Evolutionary conservation across 192 early-diverging fungal species (phyloP).

Genomic region (Gigaspora rosea): DNA sequence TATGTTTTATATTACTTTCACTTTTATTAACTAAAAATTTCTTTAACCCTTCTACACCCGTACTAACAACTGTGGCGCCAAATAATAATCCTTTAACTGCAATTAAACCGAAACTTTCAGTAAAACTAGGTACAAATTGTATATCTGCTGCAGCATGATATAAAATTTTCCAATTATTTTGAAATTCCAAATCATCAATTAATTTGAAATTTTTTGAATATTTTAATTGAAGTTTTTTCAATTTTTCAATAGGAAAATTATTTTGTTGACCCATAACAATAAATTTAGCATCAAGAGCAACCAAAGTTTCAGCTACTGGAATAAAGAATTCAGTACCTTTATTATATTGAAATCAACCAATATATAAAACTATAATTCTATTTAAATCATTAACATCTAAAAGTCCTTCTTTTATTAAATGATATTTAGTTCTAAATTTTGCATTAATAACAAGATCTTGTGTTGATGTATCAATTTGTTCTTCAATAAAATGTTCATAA

Average conservation of each 20-base stretch:
- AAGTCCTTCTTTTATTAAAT: constrained; percentile 41
- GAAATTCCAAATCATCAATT: constrained; percentile 43
- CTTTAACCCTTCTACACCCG: constrained; percentile 51
- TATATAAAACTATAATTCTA: constrained; percentile 49
- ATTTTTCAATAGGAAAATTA: constrained; percentile 48
- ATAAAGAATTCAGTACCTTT: constrained; percentile 55
- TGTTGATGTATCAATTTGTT: neutral
- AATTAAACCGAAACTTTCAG: constrained; percentile 57
- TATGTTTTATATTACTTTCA: constrained; percentile 4
- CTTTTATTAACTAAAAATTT: constrained; percentile 56
- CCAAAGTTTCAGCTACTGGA: constrained; percentile 37
- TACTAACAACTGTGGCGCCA: constrained; percentile 53
- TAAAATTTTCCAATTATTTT: constrained; percentile 48
- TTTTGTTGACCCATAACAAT: constrained; percentile 59
- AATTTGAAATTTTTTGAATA: constrained; percentile 45
- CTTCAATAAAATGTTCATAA: neutral
- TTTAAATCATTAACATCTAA: constrained; percentile 42
- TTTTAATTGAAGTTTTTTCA: constrained; percentile 38
- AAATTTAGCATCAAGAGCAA: constrained; percentile 45
- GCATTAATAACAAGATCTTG: constrained; percentile 30
- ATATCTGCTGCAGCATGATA: constrained; percentile 57
- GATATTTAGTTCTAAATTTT: constrained; percentile 52
- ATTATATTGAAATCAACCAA: constrained; percentile 62
- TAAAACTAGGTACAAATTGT: constrained; percentile 54
- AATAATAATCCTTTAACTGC: constrained; percentile 60